Evolutionary conservation across 192 early-diverging fungal genomes (phyloP), one percentile per base, ranked within the genome.

Genomic region (Coemansia sp.): DNA sequence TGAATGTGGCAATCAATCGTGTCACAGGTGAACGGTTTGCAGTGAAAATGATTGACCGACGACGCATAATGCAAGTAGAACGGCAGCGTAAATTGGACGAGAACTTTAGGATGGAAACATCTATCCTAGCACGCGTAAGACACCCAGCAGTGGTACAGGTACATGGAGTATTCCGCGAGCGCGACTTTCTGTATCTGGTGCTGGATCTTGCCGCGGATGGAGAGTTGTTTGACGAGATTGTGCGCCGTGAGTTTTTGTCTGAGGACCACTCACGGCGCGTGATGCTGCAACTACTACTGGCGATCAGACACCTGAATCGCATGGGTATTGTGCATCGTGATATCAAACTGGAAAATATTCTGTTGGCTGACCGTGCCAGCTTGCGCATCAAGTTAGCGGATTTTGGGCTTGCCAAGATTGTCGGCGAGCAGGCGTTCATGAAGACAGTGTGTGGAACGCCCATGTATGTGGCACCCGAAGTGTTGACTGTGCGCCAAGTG

Each of bases 181-280:
- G 55, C 57, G 82, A 79, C 44, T 68, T 63, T 44, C 59, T 83
- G 52, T 83, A 83, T 18, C 56, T 83, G 55, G 70, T 83, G 27
- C 62, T 83, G 22, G 82, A 83, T 19, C 87, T 85, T 57, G 90
- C 91, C 4, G 82, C 84, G 10, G 93, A 91, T 59, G 94, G 94
- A 52, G 96, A 98, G 72, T 78, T 98, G 16, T 98, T 98, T 78
- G 94, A 96, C 60, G 88, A 90, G 31, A 94, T 98, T 56, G 88
- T 91, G 23, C 87, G 85, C 27, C 86, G 88, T 25, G 86, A 88
- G 53, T 85, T 79, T 38, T 86, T 93, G 56, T 76, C 83, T 27
- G 96, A 98, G 76, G 58, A 72, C 27, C 91, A 97, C 38, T 83
- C 92, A 14, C 84, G 92, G 0, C 84, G 82, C 21, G 86, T 97